A percentile compares a stretch with the other conserved stretches of the same genome.
Evolutionary conservation across 352 stramenopile species (phyloP).

Genomic region (Phytophthora cryptogea): DNA sequence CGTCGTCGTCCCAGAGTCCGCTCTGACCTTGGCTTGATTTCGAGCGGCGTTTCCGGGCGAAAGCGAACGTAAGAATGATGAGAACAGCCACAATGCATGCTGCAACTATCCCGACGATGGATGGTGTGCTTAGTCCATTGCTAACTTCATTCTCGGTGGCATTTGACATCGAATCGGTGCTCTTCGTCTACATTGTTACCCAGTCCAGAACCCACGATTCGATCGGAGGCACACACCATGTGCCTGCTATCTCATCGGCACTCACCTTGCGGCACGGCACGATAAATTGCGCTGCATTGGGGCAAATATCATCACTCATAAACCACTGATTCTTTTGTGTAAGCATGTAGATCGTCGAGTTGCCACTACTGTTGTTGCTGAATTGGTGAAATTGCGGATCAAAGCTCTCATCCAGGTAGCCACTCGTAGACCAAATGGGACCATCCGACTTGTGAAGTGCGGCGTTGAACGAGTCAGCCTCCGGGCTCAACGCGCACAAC

Average conservation of each 20-base stretch:
- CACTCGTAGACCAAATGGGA: constrained; percentile 18
- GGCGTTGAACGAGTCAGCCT: neutral
- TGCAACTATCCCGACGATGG: too few relatives aligned
- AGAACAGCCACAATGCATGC: too few relatives aligned
- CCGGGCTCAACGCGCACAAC: constrained; percentile 21
- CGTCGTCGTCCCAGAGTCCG: too few relatives aligned
- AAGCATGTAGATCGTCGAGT: constrained; percentile 25
- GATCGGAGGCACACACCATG: constrained; percentile 28
- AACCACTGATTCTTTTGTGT: constrained; percentile 11
- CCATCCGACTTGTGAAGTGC: neutral
- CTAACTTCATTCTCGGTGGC: too few relatives aligned
- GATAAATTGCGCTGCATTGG: constrained; percentile 21
- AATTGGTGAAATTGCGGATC: constrained; percentile 26
- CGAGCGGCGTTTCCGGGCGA: too few relatives aligned
- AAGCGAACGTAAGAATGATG: too few relatives aligned
- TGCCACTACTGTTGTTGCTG: neutral
- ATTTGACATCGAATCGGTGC: neutral
- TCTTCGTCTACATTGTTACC: neutral
- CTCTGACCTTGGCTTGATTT: too few relatives aligned
- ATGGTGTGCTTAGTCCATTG: too few relatives aligned
- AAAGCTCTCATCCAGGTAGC: constrained; percentile 25
- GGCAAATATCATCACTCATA: constrained; percentile 11
- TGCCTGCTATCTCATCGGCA: neutral
- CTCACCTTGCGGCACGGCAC: constrained; percentile 21
- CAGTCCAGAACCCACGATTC: constrained; percentile 1